phyloP scores from a whole-genome alignment of 495 filamentous ascomycete genomes.

The Aspergillus conjunctus region DNA sequence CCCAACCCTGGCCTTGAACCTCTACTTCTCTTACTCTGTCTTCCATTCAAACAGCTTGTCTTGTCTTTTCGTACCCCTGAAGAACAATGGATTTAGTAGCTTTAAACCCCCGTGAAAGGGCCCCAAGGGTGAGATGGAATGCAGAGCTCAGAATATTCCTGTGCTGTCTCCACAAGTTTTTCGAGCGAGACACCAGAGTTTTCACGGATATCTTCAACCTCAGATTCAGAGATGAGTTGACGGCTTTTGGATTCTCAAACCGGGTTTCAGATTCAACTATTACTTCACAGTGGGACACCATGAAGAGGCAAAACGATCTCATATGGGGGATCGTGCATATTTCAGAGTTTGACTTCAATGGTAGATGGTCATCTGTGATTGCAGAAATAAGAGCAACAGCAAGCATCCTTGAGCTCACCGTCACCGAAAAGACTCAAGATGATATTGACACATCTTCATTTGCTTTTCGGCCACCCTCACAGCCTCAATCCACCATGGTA shows the following conservation, averaged over 20 bases:
- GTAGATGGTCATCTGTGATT: slow-evolving; percentile 25
- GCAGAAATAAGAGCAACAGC: slow-evolving; percentile 26
- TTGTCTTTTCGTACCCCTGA: not conserved
- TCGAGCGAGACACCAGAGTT: slow-evolving; percentile 2
- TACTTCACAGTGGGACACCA: slow-evolving; percentile 28
- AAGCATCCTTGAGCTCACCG: slow-evolving; percentile 6
- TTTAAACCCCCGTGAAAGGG: not conserved
- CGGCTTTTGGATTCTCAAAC: slow-evolving; percentile 23
- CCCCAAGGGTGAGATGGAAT: slow-evolving; percentile 7
- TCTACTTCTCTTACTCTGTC: not conserved
- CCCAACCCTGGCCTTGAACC: not conserved
- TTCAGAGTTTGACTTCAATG: slow-evolving; percentile 23
- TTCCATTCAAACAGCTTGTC: not conserved
- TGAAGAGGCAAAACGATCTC: slow-evolving; percentile 17
- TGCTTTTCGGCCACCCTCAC: not conserved
- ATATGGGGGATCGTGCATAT: slow-evolving; percentile 34
- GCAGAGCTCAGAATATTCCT: slow-evolving; percentile 5
- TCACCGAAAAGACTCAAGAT: slow-evolving; percentile 21
- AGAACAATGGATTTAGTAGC: slow-evolving; percentile 5
- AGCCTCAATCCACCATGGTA: too few species aligned
- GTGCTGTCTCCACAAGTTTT: slow-evolving; percentile 30
- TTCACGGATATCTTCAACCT: slow-evolving; percentile 31
- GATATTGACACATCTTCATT: slow-evolving; percentile 6
- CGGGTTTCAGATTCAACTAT: slow-evolving; percentile 13
- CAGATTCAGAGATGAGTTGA: slow-evolving; percentile 25